Base-by-base conservation (phyloP, 164 flowering plant genomes). In the Kalanchoe fedtschenkoi region DNA sequence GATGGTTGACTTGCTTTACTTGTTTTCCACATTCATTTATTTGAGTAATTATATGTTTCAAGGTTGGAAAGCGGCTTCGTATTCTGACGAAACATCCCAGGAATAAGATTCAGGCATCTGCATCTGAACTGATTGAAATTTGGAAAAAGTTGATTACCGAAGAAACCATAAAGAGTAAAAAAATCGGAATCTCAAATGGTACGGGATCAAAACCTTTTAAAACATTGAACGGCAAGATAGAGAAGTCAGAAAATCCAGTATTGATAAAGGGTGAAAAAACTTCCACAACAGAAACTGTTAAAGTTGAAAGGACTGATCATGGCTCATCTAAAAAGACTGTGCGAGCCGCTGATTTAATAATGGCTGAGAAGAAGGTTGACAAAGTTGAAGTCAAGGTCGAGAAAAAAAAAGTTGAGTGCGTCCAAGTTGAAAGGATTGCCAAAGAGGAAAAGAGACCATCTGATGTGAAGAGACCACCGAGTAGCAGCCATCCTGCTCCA, bases 41-140 rank as follows among this genome's bases (percentile, higher is more conserved):
- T n/a, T n/a, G n/a, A n/a, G n/a, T n/a, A 34, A 15, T 58, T 58
- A 32, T 57, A 57, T 34, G 10, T 22, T 58, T 58, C 32, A 35
- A 93, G 98, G 86, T 93, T 65, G 98, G 97, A 5, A 93, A 87
- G 69, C 74, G 74, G 30, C 83, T 93, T 62, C 78, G 95, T 39
- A 69, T 63, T 61, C 86, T 93, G 35, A 83, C 97, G 2, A 93
- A 90, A 66, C 98, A 90, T 76, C 86, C 87, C 4, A 76, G 69
- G 44, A 72, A 78, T 70, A 85, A 76, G 64, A 87, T 93, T 51
- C 79, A 81, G 72, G 67, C 69, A 1, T 67, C 73, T 61, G 95
- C 97, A 41, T 66, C 86, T 32, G 81, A 82, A 65, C 66, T 90
- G 72, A 77, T 90, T 66, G 92, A 85, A 62, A 39, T 73, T 5